phyloP scores from a whole-genome alignment of 371 early-diverging fungal genomes.

The Mucor indicus region DNA sequence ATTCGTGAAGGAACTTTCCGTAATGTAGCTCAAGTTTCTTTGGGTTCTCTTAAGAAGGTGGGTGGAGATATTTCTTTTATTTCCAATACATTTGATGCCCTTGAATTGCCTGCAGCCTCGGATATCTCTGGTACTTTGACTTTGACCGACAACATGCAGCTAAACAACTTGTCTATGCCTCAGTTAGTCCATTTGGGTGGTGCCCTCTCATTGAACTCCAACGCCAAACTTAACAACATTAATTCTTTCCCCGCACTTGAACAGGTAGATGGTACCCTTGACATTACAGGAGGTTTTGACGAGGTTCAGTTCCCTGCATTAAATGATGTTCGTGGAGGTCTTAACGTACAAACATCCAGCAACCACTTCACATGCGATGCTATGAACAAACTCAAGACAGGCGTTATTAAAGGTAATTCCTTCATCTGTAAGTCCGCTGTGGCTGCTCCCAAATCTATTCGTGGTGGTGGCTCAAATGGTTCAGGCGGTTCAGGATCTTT shows the following conservation, averaged over 20 bases:
- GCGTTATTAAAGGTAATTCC: conserved; percentile 38
- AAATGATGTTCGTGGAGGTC: conserved; percentile 41
- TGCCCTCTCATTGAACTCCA: conserved; percentile 49
- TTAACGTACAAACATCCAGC: conserved; percentile 42
- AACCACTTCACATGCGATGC: conserved; percentile 30
- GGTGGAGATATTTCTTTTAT: conserved; percentile 48
- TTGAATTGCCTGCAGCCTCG: conserved; percentile 34
- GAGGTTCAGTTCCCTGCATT: conserved; percentile 42
- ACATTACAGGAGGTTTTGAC: conserved; percentile 49
- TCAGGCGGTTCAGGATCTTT: too few relatives aligned
- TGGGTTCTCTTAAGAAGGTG: conserved; percentile 27
- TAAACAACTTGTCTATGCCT: conserved; percentile 41
- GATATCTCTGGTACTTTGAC: conserved; percentile 48
- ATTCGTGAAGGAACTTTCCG: conserved; percentile 28
- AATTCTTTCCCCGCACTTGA: conserved; percentile 46
- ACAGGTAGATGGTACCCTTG: conserved; percentile 51
- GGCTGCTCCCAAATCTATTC: conserved; percentile 24
- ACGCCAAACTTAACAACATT: conserved; percentile 32
- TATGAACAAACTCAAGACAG: conserved; percentile 25
- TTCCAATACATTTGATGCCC: conserved; percentile 35
- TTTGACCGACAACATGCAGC: conserved; percentile 41
- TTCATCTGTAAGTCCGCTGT: conserved; percentile 31
- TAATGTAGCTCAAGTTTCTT: conserved; percentile 30
- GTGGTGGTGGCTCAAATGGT: too few relatives aligned
- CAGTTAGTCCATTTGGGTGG: conserved; percentile 49